Base-by-base conservation (phyloP, 495 filamentous ascomycete species). In the Cetradonia linearis region DNA sequence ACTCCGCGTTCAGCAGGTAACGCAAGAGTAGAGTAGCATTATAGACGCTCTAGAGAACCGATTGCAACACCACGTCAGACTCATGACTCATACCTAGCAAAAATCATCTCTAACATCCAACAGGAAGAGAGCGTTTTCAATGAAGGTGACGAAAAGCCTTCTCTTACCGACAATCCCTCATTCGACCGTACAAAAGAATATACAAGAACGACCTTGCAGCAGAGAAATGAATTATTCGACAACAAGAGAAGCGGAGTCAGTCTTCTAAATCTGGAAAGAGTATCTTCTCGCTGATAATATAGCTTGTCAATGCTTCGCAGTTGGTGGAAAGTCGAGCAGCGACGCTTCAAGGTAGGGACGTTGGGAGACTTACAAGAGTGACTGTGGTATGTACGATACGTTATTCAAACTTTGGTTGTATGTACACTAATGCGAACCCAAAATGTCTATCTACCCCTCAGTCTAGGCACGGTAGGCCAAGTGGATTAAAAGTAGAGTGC, bases 81-180 rank as follows among this genome's bases (percentile, higher is more conserved):
- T 31, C 25, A 13, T 48, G n/a, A 20, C 1, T 28, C 46, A 28
- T 5, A 27, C 8, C 4, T 25, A 48, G 6, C 18, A 11, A 20
- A 10, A 48, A 20, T 36, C 47, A 11, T 49, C 25, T 11, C 49
- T 53, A 18, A 53, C 31, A 3, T 10, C n/a, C 31, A 4, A 10
- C 9, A 53, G 49, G 49, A 53, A 53, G 30, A 53, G n/a, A 53
- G 49, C 33, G n/a, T 53, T 2, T 53, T 53, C 30, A 53, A n/a
- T 18, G 28, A n/a, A n/a, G 8, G 28, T n/a, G 49, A n/a, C 16
- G 8, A n/a, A 1, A 27, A 18, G 8, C 8, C 30, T 34, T 53
- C 49, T n/a, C 16, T 53, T 16, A 33, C 16, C 5, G 49, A 53
- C 49, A n/a, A 53, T 31, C 5, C 49, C 14, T n/a, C 13, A 0